Base-by-base conservation (phyloP, 2,329 filamentous ascomycete species). In the Hypoxylon sp. region DNA sequence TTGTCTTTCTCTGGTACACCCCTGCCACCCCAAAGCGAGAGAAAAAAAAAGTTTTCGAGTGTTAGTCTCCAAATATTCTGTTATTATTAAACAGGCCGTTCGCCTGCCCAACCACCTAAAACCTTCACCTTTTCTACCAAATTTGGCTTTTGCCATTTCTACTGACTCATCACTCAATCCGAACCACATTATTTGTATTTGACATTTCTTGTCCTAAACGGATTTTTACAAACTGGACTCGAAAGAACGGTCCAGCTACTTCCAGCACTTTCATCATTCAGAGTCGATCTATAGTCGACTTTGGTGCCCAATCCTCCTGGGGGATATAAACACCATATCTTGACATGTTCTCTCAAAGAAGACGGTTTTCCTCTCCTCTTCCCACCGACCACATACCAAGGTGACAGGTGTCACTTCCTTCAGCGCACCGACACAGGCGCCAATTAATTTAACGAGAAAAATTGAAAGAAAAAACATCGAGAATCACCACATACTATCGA, bases 351-450 rank as follows among this genome's bases (percentile, higher is more conserved):
- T 83, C 83, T 81, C 81, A 82, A 84, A 82, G 82, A 85, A 84
- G 81, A 84, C 81, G 81, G 77, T 81, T 80, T 80, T 83, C 81
- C 79, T 85, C 83, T 80, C 84, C 83, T 84, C 85, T 83, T 83
- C 84, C 84, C 78, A 84, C 85, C 85, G 85, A 87, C 82, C 83
- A 85, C 83, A 87, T 86, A 86, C 84, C 85, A 83, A 86, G 86
- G 86, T 88, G 86, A 88, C 85, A 80, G 81, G 82, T 79, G 78
- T 83, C 80, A 80, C 81, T 80, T 78, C 79, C 81, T 80, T 75
- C 75, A 78, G 82, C 81, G 82, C 80, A 79, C 80, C 83, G 82
- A 83, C 80, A 82, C 78, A 80, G 79, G 81, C 82, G 81, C 83
- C 78, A 82, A 75, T 65, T 75, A 65, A 67, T 44, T 64, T 22